Evolutionary conservation across 78 protist species (phyloP).

Genomic region (Dictyostelium capitatum): DNA sequence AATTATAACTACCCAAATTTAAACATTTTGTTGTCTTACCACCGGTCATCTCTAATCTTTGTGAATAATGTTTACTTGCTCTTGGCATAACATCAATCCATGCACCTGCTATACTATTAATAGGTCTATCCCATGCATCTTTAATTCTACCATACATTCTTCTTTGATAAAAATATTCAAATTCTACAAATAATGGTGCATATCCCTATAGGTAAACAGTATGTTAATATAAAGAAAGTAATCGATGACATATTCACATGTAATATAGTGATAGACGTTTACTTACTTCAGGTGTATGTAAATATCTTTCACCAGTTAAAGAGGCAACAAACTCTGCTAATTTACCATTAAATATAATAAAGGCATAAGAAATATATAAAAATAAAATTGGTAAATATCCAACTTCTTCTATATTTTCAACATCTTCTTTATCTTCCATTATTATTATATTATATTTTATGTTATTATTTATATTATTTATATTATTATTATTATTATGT

Average conservation of each 20-base stretch:
- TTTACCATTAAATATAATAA: conserved; percentile 55
- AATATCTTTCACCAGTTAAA: conserved; percentile 50
- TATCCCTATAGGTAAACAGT: conserved; percentile 91
- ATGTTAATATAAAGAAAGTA: neutral
- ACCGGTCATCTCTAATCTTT: conserved; percentile 46
- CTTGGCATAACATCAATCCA: conserved; percentile 89
- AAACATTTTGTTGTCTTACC: conserved; percentile 77
- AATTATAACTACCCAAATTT: conserved; percentile 98
- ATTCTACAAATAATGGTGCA: conserved; percentile 92
- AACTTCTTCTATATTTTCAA: neutral
- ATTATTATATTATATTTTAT: too few relatives aligned
- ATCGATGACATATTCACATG: neutral
- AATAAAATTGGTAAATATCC: conserved; percentile 17
- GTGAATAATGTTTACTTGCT: conserved; percentile 61
- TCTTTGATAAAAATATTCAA: conserved; percentile 94
- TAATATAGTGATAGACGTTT: too few relatives aligned
- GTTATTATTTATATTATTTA: too few relatives aligned
- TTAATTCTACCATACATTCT: conserved; percentile 91
- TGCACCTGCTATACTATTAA: conserved; percentile 90
- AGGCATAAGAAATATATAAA: conserved; percentile 42
- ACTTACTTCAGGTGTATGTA: conserved; percentile 53
- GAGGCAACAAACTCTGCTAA: conserved; percentile 36
- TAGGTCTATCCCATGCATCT: conserved; percentile 97
- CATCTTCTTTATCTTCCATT: conserved; percentile 36
- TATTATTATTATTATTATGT: too few relatives aligned